Evolutionary conservation across 257 asterid species (phyloP).

Genomic region (Scutellaria baicalensis): DNA sequence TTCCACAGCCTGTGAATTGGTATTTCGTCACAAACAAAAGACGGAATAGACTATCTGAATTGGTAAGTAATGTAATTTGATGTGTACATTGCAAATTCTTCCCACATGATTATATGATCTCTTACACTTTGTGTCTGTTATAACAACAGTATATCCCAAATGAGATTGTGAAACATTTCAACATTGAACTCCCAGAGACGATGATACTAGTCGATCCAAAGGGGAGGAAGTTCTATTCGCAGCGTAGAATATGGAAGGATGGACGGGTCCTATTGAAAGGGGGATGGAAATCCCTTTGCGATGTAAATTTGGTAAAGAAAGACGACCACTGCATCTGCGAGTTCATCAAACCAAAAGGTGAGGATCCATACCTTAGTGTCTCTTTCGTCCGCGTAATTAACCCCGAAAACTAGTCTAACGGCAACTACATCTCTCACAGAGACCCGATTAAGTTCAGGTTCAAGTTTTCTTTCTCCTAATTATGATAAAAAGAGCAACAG

Average conservation of each 20-base stretch:
- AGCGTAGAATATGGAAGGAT: not conserved
- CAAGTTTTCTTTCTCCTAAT: too few species aligned
- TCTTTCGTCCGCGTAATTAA: not conserved
- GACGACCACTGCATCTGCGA: constrained; percentile 6
- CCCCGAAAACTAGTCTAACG: too few species aligned
- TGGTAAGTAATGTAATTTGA: not conserved
- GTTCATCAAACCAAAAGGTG: not conserved
- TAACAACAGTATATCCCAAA: not conserved
- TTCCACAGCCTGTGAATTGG: constrained; percentile 12
- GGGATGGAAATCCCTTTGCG: constrained; percentile 4
- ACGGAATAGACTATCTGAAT: not conserved
- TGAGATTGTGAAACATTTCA: not conserved
- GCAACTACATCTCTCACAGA: too few species aligned
- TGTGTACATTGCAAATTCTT: not conserved
- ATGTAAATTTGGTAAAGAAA: not conserved
- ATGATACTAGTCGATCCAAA: not conserved
- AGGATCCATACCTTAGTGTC: not conserved
- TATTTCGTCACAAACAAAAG: not conserved
- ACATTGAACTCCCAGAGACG: not conserved
- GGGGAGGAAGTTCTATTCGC: not conserved
- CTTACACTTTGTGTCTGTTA: not conserved
- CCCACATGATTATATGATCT: not conserved
- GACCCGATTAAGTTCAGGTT: too few species aligned
- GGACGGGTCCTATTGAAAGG: not conserved
- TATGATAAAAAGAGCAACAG: too few species aligned